Conservation (phyloP, 2,329 filamentous ascomycete species). For the Raffaelea arxii region DNA sequence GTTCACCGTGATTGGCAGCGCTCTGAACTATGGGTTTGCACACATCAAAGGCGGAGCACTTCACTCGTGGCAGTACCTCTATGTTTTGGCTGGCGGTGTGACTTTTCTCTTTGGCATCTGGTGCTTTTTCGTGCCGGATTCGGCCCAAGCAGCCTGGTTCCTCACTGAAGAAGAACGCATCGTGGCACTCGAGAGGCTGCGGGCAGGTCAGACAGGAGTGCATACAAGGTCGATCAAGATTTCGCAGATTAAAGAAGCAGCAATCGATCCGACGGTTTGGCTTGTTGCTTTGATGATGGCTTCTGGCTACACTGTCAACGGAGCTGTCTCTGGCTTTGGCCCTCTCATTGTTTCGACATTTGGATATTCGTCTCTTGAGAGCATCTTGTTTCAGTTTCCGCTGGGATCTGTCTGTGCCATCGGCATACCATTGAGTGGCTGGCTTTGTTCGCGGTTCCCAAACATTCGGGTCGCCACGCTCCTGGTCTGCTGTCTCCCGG, state of each 20-base stretch:
- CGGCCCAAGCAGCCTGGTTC: constrained; percentile 60
- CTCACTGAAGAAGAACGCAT: constrained; percentile 51
- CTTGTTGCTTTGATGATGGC: constrained; percentile 60
- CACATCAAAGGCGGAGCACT: constrained; percentile 46
- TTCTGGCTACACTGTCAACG: constrained; percentile 60
- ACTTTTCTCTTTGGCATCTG: constrained; percentile 55
- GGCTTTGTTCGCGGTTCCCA: constrained; percentile 45
- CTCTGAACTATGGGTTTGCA: constrained; percentile 58
- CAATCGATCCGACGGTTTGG: constrained; percentile 53
- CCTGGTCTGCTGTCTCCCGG: constrained; percentile 57
- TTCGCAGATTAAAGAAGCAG: constrained; percentile 46
- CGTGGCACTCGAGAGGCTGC: constrained; percentile 53
- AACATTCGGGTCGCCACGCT: constrained; percentile 59
- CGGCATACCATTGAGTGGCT: constrained; percentile 57
- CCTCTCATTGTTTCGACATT: constrained; percentile 65
- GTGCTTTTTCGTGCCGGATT: constrained; percentile 56
- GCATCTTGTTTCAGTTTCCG: constrained; percentile 67
- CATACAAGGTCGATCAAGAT: constrained; percentile 51
- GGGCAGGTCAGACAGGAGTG: constrained; percentile 53
- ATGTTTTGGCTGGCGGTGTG: constrained; percentile 52
- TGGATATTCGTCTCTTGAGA: constrained; percentile 51
- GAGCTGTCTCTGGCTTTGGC: constrained; percentile 60
- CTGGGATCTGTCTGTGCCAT: constrained; percentile 60
- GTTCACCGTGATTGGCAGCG: constrained; percentile 53
- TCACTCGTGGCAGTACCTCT: constrained; percentile 61